Evolutionary conservation across 139 green algal species (phyloP), one percentile per base, ranked within the genome.

Genomic region (Picochlorum sp.): DNA sequence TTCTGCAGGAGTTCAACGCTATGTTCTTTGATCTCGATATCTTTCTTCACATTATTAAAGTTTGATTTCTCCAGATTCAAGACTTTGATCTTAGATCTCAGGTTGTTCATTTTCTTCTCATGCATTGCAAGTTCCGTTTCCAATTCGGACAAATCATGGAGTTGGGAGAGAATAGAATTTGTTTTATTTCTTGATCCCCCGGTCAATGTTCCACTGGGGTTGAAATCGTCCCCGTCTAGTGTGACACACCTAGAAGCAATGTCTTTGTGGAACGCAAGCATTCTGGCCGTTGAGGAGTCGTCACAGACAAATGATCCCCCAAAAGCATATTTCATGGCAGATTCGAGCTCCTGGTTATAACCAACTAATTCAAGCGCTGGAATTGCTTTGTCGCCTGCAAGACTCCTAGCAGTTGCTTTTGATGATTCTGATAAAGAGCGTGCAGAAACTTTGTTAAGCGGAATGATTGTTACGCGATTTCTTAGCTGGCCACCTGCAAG

Each of bases 221-320:
- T 95, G 84, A 96, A 98, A 71, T 95, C 80, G 60, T 98, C 92
- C 6, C 94, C 94, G 63, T 99, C 90, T 7, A 97, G 78, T 4
- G 91, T 97, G 30, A 98, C 85, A 78, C 91, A 97, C 14, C 88
- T 81, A 5, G 67, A 72, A 52, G 65, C 49, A n/a, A 98, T 86
- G 57, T 97, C 83, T 6, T 82, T 79, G 37, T 83, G 69, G 71
- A 97, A 98, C 0, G 91, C 89, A 32, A 98, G 85, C 61, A 84
- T 85, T 76, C 95, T 89, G 44, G 94, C 94, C 20, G 87, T 94
- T 38, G 68, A 79, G 1, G 72, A 58, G 58, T 98, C 92, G 83
- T 95, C 76, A 85, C 94, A 98, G 6, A 99, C 77, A 58, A 98
- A 95, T 13, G 79, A 57, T n/a, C 66, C 79, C 11, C 91, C 94